A percentile compares a stretch with the other conserved stretches of the same genome.
Evolutionary conservation across 2,329 filamentous ascomycete species (phyloP).

Genomic region (Lasiodiplodia hormozganensis): DNA sequence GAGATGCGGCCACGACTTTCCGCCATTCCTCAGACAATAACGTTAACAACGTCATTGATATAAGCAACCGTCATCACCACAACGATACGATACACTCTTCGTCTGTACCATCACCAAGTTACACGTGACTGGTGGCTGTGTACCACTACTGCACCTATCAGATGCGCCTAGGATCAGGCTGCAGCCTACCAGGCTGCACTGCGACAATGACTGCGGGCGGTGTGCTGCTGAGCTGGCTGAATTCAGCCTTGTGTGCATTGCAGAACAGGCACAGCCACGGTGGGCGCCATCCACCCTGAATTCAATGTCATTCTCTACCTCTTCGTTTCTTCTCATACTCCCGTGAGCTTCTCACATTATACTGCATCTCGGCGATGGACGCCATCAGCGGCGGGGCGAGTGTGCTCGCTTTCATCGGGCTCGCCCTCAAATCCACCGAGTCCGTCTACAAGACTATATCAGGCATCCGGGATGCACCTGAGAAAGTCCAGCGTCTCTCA

Average conservation of each 20-base stretch:
- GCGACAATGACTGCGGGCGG: no score
- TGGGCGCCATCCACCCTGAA: no score
- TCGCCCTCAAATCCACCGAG: conserved; percentile 23
- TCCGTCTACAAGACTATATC: conserved; percentile 2
- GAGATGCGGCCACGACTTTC: neutral
- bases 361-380: neutral
- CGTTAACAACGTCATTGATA: neutral
- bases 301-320: no score
- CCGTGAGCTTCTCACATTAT: no score
- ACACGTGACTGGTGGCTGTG: neutral
- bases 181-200: no score
- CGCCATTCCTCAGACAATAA: neutral
- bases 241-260: no score
- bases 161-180: no score
- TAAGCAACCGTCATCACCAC: neutral
- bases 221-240: no score
- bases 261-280: neutral
- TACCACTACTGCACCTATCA: no score
- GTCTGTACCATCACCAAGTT: neutral
- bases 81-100: neutral
- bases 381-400: conserved; percentile 1
- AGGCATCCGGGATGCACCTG: neutral
- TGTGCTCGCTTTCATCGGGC: conserved; percentile 12
- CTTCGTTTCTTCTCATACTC: no score
- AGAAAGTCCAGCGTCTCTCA: neutral